Evolutionary conservation across 202 grass and related monocot genomes (phyloP), one percentile per base, ranked within the genome.

Genomic region (Hordeum pubiflorum): DNA sequence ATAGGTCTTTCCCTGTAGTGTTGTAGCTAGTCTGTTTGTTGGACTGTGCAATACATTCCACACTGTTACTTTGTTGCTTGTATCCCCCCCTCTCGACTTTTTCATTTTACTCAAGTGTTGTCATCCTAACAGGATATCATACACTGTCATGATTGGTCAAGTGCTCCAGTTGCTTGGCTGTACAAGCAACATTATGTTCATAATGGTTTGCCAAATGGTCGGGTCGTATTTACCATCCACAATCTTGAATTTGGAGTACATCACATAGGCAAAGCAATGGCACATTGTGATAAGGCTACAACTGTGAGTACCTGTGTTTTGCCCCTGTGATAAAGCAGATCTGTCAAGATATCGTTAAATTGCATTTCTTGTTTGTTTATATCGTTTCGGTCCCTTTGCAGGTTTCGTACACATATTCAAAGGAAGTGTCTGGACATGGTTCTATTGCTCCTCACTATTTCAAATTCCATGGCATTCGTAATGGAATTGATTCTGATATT

Each of bases 91-190:
- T 55, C 23, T 21, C 0, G 10, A 56, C 21, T 66, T 86, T 86
- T 9, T 84, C 31, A 68, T 57, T 23, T 21, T 36, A 2, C 18
- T 80, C 26, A 69, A 26, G 7, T 54, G 64, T 68, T 61, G 31
- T 57, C 75, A 32, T 79, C 37, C 69, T 76, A 38, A 82, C 81
- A 98, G 96, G 92, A 98, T 94, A 94, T 98, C 80, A 93, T 98
- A 84, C 95, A 98, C 46, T 98, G 95, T 79, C 95, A 98, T 92
- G 95, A 98, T 77, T 98, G 95, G 95, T 89, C 95, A 61, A 98
- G 95, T 87, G 95, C 95, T 72, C 92, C 90, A 2, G 90, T 95
- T 79, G 92, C 96, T 75, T 98, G 96, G 96, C 76, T 95, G 82
- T 98, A 86, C 81, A 98, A 98, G 80, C 88, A 95, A 63, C 90